A percentile compares a stretch with the other conserved stretches of the same genome.
phyloP scores from a whole-genome alignment of 805 yeast species.

The Vanderwaltozyma polyspora region DNA sequence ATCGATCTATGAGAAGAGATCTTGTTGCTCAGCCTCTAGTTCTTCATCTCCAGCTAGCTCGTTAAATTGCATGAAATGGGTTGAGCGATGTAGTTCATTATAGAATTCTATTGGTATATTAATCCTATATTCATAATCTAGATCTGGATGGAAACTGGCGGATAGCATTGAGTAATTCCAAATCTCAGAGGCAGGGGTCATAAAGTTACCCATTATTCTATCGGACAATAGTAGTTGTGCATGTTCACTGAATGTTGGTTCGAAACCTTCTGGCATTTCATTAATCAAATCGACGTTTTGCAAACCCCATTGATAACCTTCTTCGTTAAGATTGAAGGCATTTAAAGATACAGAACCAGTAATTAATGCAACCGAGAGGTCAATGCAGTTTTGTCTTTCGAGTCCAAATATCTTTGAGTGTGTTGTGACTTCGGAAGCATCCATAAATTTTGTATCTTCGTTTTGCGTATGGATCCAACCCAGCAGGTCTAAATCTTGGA shows the following conservation, averaged over 20 bases:
- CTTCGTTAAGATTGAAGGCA: constrained; percentile 47
- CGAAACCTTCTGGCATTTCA: constrained; percentile 55
- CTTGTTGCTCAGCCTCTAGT: constrained; percentile 57
- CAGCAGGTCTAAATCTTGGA: constrained; percentile 57
- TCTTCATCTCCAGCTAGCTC: constrained; percentile 46
- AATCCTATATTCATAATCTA: constrained; percentile 50
- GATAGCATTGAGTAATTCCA: constrained; percentile 94
- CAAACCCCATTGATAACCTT: constrained; percentile 73
- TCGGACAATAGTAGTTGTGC: constrained; percentile 68
- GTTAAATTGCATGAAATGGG: constrained; percentile 69
- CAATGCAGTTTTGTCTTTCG: constrained; percentile 34
- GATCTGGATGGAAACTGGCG: constrained; percentile 61
- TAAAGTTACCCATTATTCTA: constrained; percentile 64
- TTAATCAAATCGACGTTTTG: constrained; percentile 46
- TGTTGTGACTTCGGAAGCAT: constrained; percentile 60
- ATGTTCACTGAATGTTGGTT: constrained; percentile 43
- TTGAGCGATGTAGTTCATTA: constrained; percentile 78
- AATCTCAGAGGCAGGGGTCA: constrained; percentile 71
- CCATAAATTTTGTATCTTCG: constrained; percentile 48
- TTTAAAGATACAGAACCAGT: constrained; percentile 78
- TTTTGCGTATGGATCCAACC: constrained; percentile 95
- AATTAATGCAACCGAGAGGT: constrained; percentile 58
- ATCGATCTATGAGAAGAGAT: constrained; percentile 50
- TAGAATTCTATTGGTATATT: constrained; percentile 78
- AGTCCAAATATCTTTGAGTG: constrained; percentile 33